Base-by-base conservation (phyloP, 192 early-diverging fungal genomes). In the Thoreauomyces humboldtii region DNA sequence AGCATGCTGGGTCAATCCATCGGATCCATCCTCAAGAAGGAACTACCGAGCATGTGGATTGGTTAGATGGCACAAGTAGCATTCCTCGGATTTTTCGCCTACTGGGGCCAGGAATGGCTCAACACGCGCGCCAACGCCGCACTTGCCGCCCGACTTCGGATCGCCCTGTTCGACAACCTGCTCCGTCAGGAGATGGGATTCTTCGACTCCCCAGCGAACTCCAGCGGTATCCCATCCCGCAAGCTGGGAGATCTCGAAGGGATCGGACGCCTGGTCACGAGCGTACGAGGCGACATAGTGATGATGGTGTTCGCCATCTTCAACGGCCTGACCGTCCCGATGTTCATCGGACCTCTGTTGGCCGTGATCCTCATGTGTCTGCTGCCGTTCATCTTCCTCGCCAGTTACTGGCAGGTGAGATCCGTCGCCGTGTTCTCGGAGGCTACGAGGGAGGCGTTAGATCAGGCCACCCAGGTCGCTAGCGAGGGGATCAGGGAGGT, bases 81-180 rank as follows among this genome's bases (percentile, higher is more conserved):
- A n/a, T n/a, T n/a, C n/a, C n/a, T n/a, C n/a, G n/a, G n/a, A n/a
- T n/a, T n/a, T n/a, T n/a, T n/a, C n/a, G n/a, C n/a, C n/a, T n/a
- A n/a, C n/a, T n/a, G n/a, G n/a, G 84, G 81, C 45, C 74, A 77
- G 29, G 75, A 82, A 60, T 77, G 77, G 46, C 81, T n/a, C n/a
- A n/a, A n/a, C n/a, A n/a, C n/a, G n/a, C n/a, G n/a, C n/a, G n/a
- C n/a, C n/a, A n/a, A n/a, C 3, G 44, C 44, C 3, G 44, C 12
- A 52, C 45, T 83, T 9, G 72, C 75, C 15, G 42, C 53, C 25
- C 70, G 71, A 9, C 65, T 83, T 15, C 65, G 81, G 5, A 42
- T 50, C 27, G 27, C 21, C 17, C 65, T 73, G 4, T 83, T 83
- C 63, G 25, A 48, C 12, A 66, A 65, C 7, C 36, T 83, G 12